A percentile compares a stretch with the other conserved stretches of the same genome.
Evolutionary conservation across 2,329 filamentous ascomycete genomes (phyloP).

Genomic region (Cercospora zeina): DNA sequence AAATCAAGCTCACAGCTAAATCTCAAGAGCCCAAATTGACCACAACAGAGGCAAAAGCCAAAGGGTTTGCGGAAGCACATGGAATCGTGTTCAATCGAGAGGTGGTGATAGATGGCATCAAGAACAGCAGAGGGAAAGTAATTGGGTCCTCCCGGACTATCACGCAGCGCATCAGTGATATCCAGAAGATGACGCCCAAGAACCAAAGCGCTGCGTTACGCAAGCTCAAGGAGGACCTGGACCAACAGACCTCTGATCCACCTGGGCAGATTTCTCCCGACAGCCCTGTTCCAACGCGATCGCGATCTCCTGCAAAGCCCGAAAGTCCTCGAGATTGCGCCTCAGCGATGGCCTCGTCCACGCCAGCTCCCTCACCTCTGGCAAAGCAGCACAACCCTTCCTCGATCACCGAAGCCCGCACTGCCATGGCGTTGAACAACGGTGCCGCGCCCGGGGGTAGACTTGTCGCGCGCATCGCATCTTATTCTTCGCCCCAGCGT

Average conservation of each 20-base stretch:
- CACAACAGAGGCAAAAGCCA: slow-evolving; percentile 5
- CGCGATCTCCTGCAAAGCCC: not conserved
- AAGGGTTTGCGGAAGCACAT: slow-evolving; percentile 14
- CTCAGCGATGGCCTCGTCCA: not conserved
- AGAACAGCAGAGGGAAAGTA: slow-evolving; percentile 6
- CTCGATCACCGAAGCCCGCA: not conserved
- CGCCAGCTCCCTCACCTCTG: not conserved
- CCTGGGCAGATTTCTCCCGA: not conserved
- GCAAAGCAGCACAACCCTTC: not conserved
- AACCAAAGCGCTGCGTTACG: slow-evolving; percentile 3
- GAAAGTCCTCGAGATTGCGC: not conserved
- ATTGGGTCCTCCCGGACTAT: slow-evolving; percentile 1
- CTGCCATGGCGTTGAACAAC: slow-evolving; percentile 19
- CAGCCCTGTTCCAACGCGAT: not conserved
- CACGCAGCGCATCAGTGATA: slow-evolving; percentile 10
- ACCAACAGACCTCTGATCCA: not conserved
- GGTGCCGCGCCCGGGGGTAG: slow-evolving; percentile 18
- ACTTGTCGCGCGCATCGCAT: slow-evolving; percentile 18
- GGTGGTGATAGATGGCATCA: slow-evolving; percentile 6
- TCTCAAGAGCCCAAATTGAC: not conserved
- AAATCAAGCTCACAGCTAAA: slow-evolving; percentile 5
- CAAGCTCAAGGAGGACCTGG: not conserved
- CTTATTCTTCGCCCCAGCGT: slow-evolving; percentile 15
- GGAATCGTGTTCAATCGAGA: slow-evolving; percentile 7
- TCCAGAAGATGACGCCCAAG: slow-evolving; percentile 11